These are phyloP conservation scores for Diaporthe sp. DNA, from an alignment of 2,329 filamentous ascomycete genomes.

Conservation along the genomic window DNA sequence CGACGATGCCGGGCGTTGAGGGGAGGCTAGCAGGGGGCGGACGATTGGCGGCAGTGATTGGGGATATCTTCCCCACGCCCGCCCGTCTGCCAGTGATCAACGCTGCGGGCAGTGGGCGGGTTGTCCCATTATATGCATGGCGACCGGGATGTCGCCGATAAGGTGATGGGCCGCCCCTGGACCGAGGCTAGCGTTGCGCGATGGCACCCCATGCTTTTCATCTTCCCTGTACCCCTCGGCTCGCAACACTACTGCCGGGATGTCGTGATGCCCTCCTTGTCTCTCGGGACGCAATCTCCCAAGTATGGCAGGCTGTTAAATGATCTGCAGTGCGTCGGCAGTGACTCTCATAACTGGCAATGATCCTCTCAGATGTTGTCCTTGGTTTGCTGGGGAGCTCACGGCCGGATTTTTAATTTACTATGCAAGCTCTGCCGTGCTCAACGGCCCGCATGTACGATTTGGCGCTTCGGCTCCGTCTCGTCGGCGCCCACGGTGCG, in stretches of 20 bases:
- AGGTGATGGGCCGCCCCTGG: slow-evolving; percentile 27
- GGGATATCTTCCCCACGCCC: slow-evolving; percentile 19
- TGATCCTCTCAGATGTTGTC: neutral
- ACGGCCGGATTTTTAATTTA: neutral
- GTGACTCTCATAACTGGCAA: neutral
- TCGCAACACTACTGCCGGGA: slow-evolving; percentile 14
- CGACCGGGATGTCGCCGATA: slow-evolving; percentile 31
- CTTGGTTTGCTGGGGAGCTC: neutral
- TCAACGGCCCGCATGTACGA: neutral
- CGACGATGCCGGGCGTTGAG: slow-evolving; percentile 20
- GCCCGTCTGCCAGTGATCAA: slow-evolving; percentile 11
- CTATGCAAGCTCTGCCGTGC: neutral
- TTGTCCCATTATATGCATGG: slow-evolving; percentile 2
- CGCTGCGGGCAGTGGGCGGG: slow-evolving; percentile 7
- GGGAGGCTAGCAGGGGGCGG: slow-evolving; percentile 22
- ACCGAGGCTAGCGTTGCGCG: slow-evolving; percentile 9
- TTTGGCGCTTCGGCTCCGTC: slow-evolving; percentile 1
- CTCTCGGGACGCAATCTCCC: slow-evolving; percentile 6
- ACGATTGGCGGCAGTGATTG: slow-evolving; percentile 29
- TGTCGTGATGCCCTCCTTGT: slow-evolving; percentile 18
- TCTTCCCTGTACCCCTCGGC: neutral
- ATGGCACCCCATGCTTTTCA: slow-evolving; percentile 16
- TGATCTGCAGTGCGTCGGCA: slow-evolving; percentile 5
- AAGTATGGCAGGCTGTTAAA: slow-evolving; percentile 1
- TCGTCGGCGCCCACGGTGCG: neutral